Conservation (phyloP, 2,329 filamentous ascomycete genomes). For the Verticillium longisporum region DNA sequence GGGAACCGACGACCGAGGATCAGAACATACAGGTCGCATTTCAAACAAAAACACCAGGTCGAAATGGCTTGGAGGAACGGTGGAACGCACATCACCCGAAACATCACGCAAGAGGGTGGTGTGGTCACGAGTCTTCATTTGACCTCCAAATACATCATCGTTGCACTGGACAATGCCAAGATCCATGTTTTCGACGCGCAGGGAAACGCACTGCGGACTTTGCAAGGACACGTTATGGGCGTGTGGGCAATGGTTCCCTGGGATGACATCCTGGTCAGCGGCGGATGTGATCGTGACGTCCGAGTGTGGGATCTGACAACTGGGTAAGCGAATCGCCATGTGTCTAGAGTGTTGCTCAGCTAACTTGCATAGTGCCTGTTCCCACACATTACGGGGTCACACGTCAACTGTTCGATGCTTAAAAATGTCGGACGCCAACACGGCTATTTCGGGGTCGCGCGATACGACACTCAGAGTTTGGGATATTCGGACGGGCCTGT, state of each 20-base stretch:
- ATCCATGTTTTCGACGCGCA: conserved; percentile 97
- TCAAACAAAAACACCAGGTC: conserved; percentile 95
- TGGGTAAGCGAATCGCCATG: conserved; percentile 54
- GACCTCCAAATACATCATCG: conserved; percentile 93
- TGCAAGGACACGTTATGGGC: conserved; percentile 96
- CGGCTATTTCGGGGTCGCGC: conserved; percentile 91
- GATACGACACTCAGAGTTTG: conserved; percentile 93
- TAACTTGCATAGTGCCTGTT: conserved; percentile 48
- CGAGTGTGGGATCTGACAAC: conserved; percentile 94
- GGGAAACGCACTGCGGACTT: conserved; percentile 77
- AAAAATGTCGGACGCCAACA: conserved; percentile 93
- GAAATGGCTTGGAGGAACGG: conserved; percentile 95
- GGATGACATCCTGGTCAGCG: conserved; percentile 91
- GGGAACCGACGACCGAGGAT: conserved; percentile 51
- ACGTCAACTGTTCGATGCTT: conserved; percentile 94
- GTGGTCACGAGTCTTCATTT: conserved; percentile 94
- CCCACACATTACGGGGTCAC: conserved; percentile 84
- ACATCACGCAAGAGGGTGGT: conserved; percentile 93
- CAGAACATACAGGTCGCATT: conserved; percentile 89
- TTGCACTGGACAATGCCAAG: conserved; percentile 94
- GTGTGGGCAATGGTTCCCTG: conserved; percentile 99
- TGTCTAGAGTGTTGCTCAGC: background rate
- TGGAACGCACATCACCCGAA: conserved; percentile 72
- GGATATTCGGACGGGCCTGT: conserved; percentile 84
- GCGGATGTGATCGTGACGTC: conserved; percentile 93